A percentile compares a stretch with the other conserved stretches of the same genome.
These are phyloP conservation scores for Crithidia expoeki DNA, from an alignment of 208 protist species.

Conservation along the genomic window DNA sequence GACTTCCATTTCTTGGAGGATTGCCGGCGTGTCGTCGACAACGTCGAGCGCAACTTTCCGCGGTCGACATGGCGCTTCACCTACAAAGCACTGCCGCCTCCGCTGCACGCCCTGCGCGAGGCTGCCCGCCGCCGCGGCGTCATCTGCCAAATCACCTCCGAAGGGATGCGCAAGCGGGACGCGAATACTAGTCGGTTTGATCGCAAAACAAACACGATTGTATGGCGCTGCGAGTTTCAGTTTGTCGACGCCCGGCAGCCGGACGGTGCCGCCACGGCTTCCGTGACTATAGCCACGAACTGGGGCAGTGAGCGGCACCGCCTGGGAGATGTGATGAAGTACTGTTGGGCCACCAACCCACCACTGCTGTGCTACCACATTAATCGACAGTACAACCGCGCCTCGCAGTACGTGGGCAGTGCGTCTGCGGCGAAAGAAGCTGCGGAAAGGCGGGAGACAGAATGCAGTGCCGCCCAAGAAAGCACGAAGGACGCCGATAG, in stretches of 20 bases:
- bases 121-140: slow-evolving; percentile 81
- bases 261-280: too few species aligned
- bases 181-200: slow-evolving; percentile 82
- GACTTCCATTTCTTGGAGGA: slow-evolving; percentile 87
- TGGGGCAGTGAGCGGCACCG: slow-evolving; percentile 84
- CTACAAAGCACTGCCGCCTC: slow-evolving; percentile 68
- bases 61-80: slow-evolving; percentile 53
- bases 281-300: slow-evolving; percentile 51
- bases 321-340: slow-evolving; percentile 69
- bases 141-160: slow-evolving; percentile 86
- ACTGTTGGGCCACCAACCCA: slow-evolving; percentile 80
- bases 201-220: slow-evolving; percentile 71
- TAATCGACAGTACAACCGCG: slow-evolving; percentile 78
- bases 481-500: too few species aligned
- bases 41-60: slow-evolving; percentile 69
- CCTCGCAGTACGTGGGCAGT: slow-evolving; percentile 62
- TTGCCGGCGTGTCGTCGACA: slow-evolving; percentile 67
- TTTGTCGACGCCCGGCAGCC: slow-evolving; percentile 41
- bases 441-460: neutral
- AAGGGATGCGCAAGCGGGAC: slow-evolving; percentile 84
- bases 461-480: neutral
- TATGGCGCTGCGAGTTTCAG: slow-evolving; percentile 83
- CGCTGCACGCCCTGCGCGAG: slow-evolving; percentile 76
- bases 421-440: neutral
- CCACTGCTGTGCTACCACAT: slow-evolving; percentile 82